Evolutionary conservation across 805 yeast genomes (phyloP), one percentile per base, ranked within the genome.

Genomic region (Wickerhamiella spandovensis): DNA sequence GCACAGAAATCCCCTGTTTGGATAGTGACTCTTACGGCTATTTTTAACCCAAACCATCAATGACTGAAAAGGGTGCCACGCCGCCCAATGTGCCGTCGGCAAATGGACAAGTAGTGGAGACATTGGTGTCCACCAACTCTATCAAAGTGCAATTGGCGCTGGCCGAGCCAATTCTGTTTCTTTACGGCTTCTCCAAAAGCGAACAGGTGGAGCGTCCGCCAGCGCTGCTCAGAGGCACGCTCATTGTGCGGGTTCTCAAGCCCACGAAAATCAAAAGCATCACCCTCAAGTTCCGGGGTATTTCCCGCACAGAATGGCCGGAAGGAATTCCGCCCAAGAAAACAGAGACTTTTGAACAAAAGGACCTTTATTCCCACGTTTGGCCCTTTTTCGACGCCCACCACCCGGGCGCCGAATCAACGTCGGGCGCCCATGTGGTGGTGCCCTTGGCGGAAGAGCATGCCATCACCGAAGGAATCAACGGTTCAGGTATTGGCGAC

Each of bases 311-410:
- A 0, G 95, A 89, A 53, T 89, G 97, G 96, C 97, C 97, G 2
- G 97, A 92, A 61, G 98, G 98, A 2, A 89, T 90, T 18, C 97
- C 97, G 0, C 96, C 97, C 0, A 85, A 83, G 62, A 79, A 80
- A 56, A 70, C 71, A 17, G 83, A 79, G 13, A 80, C 76, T 53
- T 64, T 66, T 32, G 98, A 92, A 57, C 64, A 74, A 21, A 76
- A 75, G 54, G 83, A 77, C 48, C 62, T 89, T 22, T 74, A 86
- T 25, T 74, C 77, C 47, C 97, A 90, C 63, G 79, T 84, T 5
- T 92, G 98, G 98, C 92, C 95, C 0, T 87, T 92, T 62, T 90
- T 78, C 71, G 71, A 63, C 51, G 65, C 69, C 39, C 49, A 52
- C 32, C 35, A 46, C 30, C 44, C 66, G 59, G 58, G 59, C 46